Conservation (phyloP, 345 rosid species). For the Moricandia moricandioides region DNA sequence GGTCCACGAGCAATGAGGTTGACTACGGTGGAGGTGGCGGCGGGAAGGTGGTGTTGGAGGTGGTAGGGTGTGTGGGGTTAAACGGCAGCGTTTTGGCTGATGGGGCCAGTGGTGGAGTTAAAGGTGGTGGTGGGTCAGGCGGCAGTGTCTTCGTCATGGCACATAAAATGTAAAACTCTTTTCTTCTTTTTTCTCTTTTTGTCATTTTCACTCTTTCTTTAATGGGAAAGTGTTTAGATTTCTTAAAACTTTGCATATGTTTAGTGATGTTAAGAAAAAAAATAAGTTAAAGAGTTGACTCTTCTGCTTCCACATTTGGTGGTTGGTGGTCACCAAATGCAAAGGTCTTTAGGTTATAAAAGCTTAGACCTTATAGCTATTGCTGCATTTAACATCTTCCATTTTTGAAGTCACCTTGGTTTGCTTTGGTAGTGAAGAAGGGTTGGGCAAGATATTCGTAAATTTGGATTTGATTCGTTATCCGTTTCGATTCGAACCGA, state of each 20-base stretch:
- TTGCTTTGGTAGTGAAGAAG: background rate
- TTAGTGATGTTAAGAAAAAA: background rate
- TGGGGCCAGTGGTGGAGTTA: constrained; percentile 80
- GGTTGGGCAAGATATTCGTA: too few relatives aligned
- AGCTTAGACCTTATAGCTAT: background rate
- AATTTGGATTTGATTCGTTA: too few relatives aligned
- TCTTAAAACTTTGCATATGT: constrained; percentile 2
- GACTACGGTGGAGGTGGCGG: constrained; percentile 98
- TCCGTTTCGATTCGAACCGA: too few relatives aligned
- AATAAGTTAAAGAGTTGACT: constrained; percentile 3
- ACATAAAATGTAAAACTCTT: constrained; percentile 62
- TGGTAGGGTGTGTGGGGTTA: constrained; percentile 46
- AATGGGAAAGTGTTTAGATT: background rate
- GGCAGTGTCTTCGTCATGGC: constrained; percentile 79
- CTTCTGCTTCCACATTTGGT: background rate
- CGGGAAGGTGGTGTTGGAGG: constrained; percentile 57
- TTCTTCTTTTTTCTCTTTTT: background rate
- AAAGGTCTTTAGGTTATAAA: background rate
- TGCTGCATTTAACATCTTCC: constrained; percentile 16
- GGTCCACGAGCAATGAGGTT: constrained; percentile 75
- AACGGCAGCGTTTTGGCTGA: constrained; percentile 73
- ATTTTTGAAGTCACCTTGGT: background rate
- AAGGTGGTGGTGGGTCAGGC: constrained; percentile 98
- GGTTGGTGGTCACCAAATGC: background rate
- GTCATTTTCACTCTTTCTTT: constrained; percentile 19